Conservation (phyloP, 2,329 filamentous ascomycete genomes). For the Verruconis gallopava region DNA sequence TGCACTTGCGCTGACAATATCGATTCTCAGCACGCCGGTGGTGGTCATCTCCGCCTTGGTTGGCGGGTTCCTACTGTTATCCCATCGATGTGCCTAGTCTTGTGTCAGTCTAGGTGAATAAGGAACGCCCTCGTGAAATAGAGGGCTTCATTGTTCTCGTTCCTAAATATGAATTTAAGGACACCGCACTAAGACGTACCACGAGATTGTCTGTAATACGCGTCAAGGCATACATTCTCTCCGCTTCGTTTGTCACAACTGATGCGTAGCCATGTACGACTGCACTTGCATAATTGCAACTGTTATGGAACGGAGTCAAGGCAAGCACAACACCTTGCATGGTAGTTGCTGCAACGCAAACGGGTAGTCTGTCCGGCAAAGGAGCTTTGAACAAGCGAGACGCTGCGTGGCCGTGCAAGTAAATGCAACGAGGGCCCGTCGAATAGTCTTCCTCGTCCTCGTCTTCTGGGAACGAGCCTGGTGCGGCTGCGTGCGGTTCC, state of each 20-base stretch:
- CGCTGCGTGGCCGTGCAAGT: slow-evolving; percentile 22
- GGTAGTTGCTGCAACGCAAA: slow-evolving; percentile 19
- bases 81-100: slow-evolving; percentile 18
- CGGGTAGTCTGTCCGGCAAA: slow-evolving; percentile 14
- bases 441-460: not conserved
- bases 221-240: slow-evolving; percentile 20
- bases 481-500: not conserved
- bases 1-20: slow-evolving; percentile 19
- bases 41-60: slow-evolving; percentile 18
- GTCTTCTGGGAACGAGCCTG: slow-evolving; percentile 11
- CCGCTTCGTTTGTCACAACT: slow-evolving; percentile 15
- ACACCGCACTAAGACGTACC: not conserved
- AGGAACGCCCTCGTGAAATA: too few species aligned
- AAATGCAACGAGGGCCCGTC: slow-evolving; percentile 13
- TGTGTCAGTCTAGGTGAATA: not conserved
- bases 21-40: slow-evolving; percentile 20
- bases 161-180: too few species aligned
- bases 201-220: slow-evolving; percentile 23
- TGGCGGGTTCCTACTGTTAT: slow-evolving; percentile 19
- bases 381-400: slow-evolving; percentile 13
- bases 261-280: slow-evolving; percentile 20
- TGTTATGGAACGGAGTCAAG: slow-evolving; percentile 24
- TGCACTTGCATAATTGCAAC: slow-evolving; percentile 23
- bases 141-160: too few species aligned
- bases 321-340: slow-evolving; percentile 23